These are phyloP conservation scores for Eucalyptus erythrocorys DNA, from an alignment of 345 rosid genomes.

Conservation along the genomic window DNA sequence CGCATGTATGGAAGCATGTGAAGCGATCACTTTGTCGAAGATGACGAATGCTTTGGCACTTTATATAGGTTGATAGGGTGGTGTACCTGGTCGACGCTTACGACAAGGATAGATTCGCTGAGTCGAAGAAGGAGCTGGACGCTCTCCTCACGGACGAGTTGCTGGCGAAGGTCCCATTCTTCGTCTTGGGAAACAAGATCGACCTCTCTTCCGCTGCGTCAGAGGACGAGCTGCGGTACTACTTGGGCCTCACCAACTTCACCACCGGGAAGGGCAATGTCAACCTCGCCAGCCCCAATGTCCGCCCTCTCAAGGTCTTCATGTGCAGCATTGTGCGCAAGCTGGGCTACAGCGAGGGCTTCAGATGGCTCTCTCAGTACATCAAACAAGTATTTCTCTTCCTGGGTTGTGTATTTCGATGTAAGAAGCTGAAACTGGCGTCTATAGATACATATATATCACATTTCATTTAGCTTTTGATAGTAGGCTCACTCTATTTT, in stretches of 20 bases:
- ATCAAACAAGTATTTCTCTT: neutral
- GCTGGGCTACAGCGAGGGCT: constrained; percentile 24
- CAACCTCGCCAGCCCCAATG: neutral
- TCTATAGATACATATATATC: neutral
- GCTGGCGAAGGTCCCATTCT: constrained; percentile 13
- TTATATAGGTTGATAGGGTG: constrained; percentile 7
- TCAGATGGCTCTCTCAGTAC: constrained; percentile 20
- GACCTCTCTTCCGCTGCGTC: constrained; percentile 17
- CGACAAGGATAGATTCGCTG: constrained; percentile 18
- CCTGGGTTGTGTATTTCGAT: neutral
- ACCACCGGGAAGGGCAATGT: constrained; percentile 19
- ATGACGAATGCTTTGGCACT: neutral
- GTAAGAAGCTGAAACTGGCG: neutral
- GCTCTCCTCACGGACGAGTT: constrained; percentile 18
- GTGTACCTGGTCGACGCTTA: constrained; percentile 18
- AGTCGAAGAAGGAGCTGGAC: constrained; percentile 20
- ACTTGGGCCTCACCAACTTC: constrained; percentile 15
- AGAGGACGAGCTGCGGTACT: constrained; percentile 13
- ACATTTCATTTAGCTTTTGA: neutral
- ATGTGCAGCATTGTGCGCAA: constrained; percentile 29
- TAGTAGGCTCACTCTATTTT: neutral
- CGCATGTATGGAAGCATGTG: neutral
- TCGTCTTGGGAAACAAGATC: constrained; percentile 24
- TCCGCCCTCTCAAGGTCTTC: constrained; percentile 21
- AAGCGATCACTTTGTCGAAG: neutral